phyloP scores from a whole-genome alignment of 73 alveolate genomes.

The Symbiodinium natans region DNA sequence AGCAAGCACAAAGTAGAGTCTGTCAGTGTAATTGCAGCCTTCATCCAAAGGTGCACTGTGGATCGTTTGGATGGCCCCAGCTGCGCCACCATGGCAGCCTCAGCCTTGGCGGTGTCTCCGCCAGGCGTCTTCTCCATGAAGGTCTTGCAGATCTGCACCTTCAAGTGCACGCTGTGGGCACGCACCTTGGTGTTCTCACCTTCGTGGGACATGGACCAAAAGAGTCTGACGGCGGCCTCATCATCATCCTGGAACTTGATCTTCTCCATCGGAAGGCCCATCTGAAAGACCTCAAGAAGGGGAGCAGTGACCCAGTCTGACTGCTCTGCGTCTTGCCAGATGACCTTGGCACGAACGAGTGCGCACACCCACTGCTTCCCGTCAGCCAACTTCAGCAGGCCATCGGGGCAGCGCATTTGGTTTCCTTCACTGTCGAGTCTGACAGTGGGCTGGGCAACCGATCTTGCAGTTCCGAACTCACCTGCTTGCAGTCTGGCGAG shows the following conservation, averaged over 20 bases:
- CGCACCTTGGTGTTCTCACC: not conserved
- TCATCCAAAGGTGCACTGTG: not conserved
- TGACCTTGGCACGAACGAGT: not conserved
- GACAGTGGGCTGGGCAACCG: no score
- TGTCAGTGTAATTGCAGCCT: no score
- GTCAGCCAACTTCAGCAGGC: no score
- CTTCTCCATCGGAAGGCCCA: not conserved
- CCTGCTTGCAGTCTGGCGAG: no score
- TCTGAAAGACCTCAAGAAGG: not conserved
- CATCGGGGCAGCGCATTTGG: not conserved
- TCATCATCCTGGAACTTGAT: not conserved
- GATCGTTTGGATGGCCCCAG: not conserved
- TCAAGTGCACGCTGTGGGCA: not conserved
- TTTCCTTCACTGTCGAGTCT: no score
- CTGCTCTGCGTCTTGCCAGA: no score
- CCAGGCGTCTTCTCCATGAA: no score
- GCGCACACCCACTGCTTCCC: not conserved
- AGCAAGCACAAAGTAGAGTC: no score
- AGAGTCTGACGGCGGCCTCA: not conserved
- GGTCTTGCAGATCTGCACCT: not conserved
- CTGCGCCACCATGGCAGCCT: not conserved
- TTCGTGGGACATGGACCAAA: not conserved
- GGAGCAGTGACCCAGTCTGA: not conserved
- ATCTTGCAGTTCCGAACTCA: no score
- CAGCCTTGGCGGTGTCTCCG: not conserved